phyloP scores from a whole-genome alignment of 2,329 filamentous ascomycete genomes.

The Fusarium nisikadoi region DNA sequence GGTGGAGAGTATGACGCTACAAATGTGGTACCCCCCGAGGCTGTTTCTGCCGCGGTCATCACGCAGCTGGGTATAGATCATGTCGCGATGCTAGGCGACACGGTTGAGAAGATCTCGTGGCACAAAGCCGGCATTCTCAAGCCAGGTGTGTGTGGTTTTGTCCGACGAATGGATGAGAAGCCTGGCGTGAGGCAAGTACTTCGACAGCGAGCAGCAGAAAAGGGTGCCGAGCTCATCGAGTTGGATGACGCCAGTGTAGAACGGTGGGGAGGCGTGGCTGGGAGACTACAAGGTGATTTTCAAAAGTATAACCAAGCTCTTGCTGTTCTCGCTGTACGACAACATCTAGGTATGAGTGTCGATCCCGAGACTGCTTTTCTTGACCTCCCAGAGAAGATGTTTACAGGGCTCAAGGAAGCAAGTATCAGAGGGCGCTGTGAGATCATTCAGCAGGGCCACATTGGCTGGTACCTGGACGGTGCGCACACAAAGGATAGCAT shows the following conservation, averaged over 20 bases:
- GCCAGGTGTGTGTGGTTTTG: slow-evolving; percentile 56
- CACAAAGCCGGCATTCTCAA: slow-evolving; percentile 93
- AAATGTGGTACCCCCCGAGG: slow-evolving; percentile 75
- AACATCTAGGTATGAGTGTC: slow-evolving; percentile 60
- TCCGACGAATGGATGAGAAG: slow-evolving; percentile 45
- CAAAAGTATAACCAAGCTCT: slow-evolving; percentile 70
- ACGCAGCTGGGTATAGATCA: slow-evolving; percentile 89
- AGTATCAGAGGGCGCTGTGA: slow-evolving; percentile 83
- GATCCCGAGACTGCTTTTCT: slow-evolving; percentile 37
- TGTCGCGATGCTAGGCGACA: slow-evolving; percentile 80
- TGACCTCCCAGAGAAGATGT: slow-evolving; percentile 58
- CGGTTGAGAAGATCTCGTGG: slow-evolving; percentile 85
- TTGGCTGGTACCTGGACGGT: slow-evolving; percentile 86
- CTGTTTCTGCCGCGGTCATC: slow-evolving; percentile 77
- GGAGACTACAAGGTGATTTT: slow-evolving; percentile 60
- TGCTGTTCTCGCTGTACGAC: slow-evolving; percentile 64
- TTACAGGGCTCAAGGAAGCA: slow-evolving; percentile 72
- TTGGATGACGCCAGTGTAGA: slow-evolving; percentile 53
- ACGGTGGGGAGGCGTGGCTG: slow-evolving; percentile 55
- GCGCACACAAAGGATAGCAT: slow-evolving; percentile 90
- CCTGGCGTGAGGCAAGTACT: slow-evolving; percentile 63
- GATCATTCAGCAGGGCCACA: slow-evolving; percentile 60
- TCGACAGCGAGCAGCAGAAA: slow-evolving; percentile 67
- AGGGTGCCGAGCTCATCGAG: slow-evolving; percentile 58
- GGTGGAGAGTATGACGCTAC: slow-evolving; percentile 94